Evolutionary conservation across 2,329 filamentous ascomycete species (phyloP), one percentile per base, ranked within the genome.

Genomic region (Chalara sp.): DNA sequence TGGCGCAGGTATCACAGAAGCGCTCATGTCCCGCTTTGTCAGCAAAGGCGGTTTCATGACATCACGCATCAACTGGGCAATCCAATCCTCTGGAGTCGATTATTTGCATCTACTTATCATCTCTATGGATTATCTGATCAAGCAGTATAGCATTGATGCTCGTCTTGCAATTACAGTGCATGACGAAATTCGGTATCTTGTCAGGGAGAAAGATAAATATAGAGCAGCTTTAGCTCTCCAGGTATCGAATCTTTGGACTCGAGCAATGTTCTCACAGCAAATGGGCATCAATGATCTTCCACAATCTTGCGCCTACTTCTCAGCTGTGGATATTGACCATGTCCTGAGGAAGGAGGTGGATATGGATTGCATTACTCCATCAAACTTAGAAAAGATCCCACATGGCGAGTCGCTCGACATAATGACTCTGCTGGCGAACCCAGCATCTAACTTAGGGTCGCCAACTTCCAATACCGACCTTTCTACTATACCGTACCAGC

Each of bases 341-440:
- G 91, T 99, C 3, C 76, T 99, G n/a, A 81, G 93, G 47, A 99
- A 99, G 67, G 93, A 99, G 68, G 95, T 99, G 4, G 87, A 99
- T 67, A 95, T 99, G 89, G 87, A 96, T 63, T 99, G 93, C 66
- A 71, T 97, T 42, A 99, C 93, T 0, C 93, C 93, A 1, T 93
- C 87, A 42, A 87, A 99, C 67, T 78, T 79, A 0, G 76, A 78
- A 0, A 76, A 84, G 32, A 97, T 99, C 41, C 78, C 87, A 0
- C 86, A 83, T 1, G 93, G 95, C 35, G 91, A 97, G 69, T 90
- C 83, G 54, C 68, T 99, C 6, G 91, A 96, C 64, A 96, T 99
- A 49, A 65, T 69, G 3, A 69, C 83, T n/a, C 77, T 99, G 1
- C 79, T 99, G 2, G 77, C 77, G 1, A 93, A 88, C 5, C 59